Conservation (phyloP, 441 rosid genomes). For the Breynia disticha region DNA sequence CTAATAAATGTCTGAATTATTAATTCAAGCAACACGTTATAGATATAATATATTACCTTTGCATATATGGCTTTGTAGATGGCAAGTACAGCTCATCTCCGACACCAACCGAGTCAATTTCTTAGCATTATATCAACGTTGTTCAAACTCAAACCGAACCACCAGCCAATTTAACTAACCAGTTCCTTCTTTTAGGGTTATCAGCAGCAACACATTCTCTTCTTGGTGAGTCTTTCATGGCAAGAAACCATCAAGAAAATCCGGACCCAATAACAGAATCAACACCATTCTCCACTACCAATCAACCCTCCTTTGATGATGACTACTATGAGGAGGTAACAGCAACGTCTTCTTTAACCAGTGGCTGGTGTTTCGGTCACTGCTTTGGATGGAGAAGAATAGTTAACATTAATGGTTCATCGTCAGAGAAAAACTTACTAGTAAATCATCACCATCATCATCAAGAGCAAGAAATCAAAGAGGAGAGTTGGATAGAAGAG, state of each 20-base stretch:
- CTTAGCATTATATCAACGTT: neutral
- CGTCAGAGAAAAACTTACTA: conserved; percentile 6
- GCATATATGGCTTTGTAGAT: no score
- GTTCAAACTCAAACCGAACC: neutral
- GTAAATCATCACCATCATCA: no score
- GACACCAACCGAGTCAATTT: no score
- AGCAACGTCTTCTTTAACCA: neutral
- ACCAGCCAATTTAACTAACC: no score
- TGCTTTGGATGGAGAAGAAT: conserved; percentile 17
- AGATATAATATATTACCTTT: no score
- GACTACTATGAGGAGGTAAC: conserved; percentile 15
- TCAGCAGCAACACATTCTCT: neutral
- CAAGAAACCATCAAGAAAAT: conserved; percentile 11
- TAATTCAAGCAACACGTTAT: no score
- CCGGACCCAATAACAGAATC: conserved; percentile 10
- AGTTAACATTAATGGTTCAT: conserved; percentile 5
- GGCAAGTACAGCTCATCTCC: no score
- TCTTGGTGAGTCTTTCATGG: neutral
- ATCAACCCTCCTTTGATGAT: conserved; percentile 15
- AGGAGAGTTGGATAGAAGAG: conserved; percentile 25
- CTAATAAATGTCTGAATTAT: no score
- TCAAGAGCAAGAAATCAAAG: conserved; percentile 11
- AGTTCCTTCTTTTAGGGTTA: neutral
- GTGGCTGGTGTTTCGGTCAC: conserved; percentile 31
- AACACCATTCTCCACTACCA: neutral